Evolutionary conservation across 1,139 yeast species (phyloP).

Genomic region (Diutina ranongensis): DNA sequence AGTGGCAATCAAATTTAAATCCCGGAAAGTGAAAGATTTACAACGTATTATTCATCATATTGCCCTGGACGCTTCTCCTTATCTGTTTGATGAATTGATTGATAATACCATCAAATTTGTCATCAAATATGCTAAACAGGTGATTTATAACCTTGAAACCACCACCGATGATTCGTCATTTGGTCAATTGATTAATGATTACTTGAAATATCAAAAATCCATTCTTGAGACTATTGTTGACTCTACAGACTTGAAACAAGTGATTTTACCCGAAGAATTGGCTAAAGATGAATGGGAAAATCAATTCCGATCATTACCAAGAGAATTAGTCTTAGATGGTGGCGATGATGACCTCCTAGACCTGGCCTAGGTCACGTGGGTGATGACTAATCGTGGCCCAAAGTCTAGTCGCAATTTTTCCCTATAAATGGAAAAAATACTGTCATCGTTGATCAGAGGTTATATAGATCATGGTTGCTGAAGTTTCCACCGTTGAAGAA

Average conservation of each 20-base stretch:
- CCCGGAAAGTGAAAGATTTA: constrained; percentile 9
- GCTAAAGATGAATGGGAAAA: constrained; percentile 1
- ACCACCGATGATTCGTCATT: neutral
- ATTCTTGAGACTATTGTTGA: neutral
- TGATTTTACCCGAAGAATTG: neutral
- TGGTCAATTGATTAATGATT: neutral
- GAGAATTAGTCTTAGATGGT: constrained; percentile 1
- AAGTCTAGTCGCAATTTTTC: too few species aligned
- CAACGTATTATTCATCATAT: constrained; percentile 13
- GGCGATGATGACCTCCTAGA: neutral
- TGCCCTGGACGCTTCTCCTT: constrained; percentile 8
- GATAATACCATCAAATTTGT: constrained; percentile 6
- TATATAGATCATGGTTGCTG: constrained; percentile 34
- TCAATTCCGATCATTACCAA: neutral
- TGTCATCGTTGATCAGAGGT: too few species aligned
- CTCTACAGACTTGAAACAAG: neutral
- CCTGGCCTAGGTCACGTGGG: neutral
- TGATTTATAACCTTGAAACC: neutral
- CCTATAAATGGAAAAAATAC: too few species aligned
- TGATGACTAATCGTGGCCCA: neutral
- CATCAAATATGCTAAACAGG: neutral
- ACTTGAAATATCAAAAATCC: neutral
- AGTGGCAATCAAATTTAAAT: neutral
- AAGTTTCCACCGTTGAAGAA: constrained; percentile 39
- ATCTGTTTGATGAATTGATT: constrained; percentile 9